Evolutionary conservation across 2,329 filamentous ascomycete species (phyloP), one percentile per base, ranked within the genome.

Genomic region (Apiospora koreana): DNA sequence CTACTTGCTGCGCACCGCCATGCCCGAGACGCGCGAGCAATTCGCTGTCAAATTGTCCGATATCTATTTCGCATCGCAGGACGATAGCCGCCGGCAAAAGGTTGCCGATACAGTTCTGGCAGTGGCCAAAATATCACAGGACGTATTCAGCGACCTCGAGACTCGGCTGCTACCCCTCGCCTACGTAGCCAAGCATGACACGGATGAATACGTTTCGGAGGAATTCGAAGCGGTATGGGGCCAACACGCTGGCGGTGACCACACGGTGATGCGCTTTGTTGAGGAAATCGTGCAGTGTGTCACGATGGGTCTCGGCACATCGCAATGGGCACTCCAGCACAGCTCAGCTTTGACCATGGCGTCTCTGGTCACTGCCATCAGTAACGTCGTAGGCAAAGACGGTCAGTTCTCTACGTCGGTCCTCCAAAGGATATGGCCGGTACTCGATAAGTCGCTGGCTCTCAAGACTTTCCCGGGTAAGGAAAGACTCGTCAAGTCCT

Each of bases 401-500:
- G 88, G 87, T 0, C 86, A 89, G 58, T 89, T 94, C 68, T 89
- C 87, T 72, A 84, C 87, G 23, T 77, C 85, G 2, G 89, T 91
- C 50, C 85, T 93, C 23, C 84, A 86, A 74, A 83, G 83, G 21
- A 84, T 98, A 28, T 99, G 95, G 95, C 93, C 93, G 0, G 88
- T 92, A 1, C 86, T 97, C 65, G 94, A 98, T 73, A 94, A 92
- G 77, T 90, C 93, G 1, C 82, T 98, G 50, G 88, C 90, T 2
- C 90, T 97, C 16, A 98, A 98, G 85, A 97, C 95, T 0, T 99
- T 97, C 86, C 88, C 92, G 0, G 94, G 94, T 28, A 99, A 99
- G 79, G 94, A 98, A 81, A 91, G 90, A 74, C 88, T 99, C 42
- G 85, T 98, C 2, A 87, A 90, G 58, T 91, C 93, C 7, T 94